Evolutionary conservation across 2,329 filamentous ascomycete species (phyloP), one percentile per base, ranked within the genome.

Genomic region (Cladosporium sp.): DNA sequence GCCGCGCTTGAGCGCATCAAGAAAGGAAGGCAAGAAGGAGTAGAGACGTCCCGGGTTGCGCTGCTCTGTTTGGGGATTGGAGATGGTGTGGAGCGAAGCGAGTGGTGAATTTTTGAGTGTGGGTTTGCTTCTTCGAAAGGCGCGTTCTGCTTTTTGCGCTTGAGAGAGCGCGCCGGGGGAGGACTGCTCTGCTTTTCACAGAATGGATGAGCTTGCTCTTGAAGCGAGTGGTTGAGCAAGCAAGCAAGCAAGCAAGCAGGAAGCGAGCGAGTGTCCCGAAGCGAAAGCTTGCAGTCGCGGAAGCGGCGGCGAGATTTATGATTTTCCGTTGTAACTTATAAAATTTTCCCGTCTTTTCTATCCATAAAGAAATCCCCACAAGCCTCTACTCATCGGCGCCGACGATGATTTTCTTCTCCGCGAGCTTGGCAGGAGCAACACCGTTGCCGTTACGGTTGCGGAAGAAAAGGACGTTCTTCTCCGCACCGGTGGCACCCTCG

Each of bases 401-500:
- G 13, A 35, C 32, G 13, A 35, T 35, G 13, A 35, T 35, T n/a
- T 19, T 35, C 16, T 38, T 20, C 19, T 33, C 16, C 9, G 45
- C 45, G 22, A 66, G 39, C 60, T 65, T 66, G 39, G 67, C 58
- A 5, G 79, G 79, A 41, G 76, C 66, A 30, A 83, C 72, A 58
- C 93, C 93, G 19, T 95, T 74, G 16, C 88, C 87, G 73, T 97
- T 98, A 62, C 79, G 79, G 79, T 98, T 98, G 66, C 92, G 84
- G 85, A 87, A 98, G 81, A 98, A 96, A 49, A 95, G 72, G 25
- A 98, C 85, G 55, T 86, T 84, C 75, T 89, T 86, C 67, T 83
- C 85, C 62, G 91, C 84, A 29, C 89, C 92, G 66, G 83, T 72
- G 43, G 90, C 87, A 48, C 82, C 88, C 62, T 83, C 86, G 64